These are phyloP conservation scores for Paramecium bursaria DNA, from an alignment of 73 alveolate species.

Conservation along the genomic window DNA sequence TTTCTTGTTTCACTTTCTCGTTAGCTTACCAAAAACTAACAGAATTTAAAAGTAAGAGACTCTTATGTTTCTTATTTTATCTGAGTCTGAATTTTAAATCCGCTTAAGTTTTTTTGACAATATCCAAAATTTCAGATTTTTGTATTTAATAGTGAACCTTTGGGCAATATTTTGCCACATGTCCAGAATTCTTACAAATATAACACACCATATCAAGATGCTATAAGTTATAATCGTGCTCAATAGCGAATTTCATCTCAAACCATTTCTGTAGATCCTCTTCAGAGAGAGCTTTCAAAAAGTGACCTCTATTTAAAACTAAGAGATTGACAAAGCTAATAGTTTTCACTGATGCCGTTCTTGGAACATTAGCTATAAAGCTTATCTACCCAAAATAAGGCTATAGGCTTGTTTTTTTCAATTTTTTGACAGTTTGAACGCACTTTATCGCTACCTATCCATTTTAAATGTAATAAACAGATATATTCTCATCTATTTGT, in stretches of 20 bases:
- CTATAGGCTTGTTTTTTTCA: too few species aligned
- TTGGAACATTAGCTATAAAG: conserved; percentile 68
- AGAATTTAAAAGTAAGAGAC: not conserved
- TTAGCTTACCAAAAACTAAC: not conserved
- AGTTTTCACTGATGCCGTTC: conserved; percentile 69
- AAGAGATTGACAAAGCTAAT: conserved; percentile 45
- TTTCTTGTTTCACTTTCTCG: not conserved
- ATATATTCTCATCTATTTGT: too few species aligned
- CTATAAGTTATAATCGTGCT: not conserved
- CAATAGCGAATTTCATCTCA: conserved; percentile 52
- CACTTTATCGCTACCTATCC: too few species aligned
- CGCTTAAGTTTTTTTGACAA: not conserved
- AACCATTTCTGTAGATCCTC: conserved; percentile 39
- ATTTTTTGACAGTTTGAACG: too few species aligned
- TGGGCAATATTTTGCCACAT: conserved; percentile 20
- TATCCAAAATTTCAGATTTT: not conserved
- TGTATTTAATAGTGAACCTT: not conserved
- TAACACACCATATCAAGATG: not conserved
- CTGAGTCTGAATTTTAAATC: not conserved
- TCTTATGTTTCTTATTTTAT: not conserved
- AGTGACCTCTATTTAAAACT: not conserved
- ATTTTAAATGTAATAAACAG: too few species aligned
- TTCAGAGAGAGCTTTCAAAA: not conserved
- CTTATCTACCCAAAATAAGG: conserved; percentile 83
- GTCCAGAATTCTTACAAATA: not conserved